Evolutionary conservation across 2,329 filamentous ascomycete species (phyloP), one percentile per base, ranked within the genome.

Genomic region (Xylaria sp.): DNA sequence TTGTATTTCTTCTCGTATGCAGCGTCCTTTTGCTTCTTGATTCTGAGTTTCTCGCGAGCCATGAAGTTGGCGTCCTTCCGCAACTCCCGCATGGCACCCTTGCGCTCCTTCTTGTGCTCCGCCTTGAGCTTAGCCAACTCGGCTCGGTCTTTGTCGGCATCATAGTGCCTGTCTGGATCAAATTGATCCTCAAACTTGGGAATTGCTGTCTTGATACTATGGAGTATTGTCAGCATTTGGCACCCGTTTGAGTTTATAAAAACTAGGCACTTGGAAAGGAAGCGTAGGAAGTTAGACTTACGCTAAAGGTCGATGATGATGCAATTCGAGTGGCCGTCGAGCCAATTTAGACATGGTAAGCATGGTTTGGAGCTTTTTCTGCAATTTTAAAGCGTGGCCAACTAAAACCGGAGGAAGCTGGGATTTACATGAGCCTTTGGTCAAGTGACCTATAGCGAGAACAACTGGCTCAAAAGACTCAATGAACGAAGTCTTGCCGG

Each of bases 1-100:
- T 91, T 93, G 84, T 95, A 97, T 87, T 98, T 98, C 85, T 92
- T 93, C 85, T 98, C 95, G 85, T 99, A 98, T 72, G 93, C 94
- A 66, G 88, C 89, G 84, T 98, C 96, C 83, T 89, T 91, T 83
- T 93, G 92, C 86, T 94, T 97, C 90, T 98, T 98, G 84, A 97
- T 86, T 75, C 89, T 88, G 76, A 99, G 85, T 81, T 93, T 92
- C 86, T 97, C 94, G 73, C 95, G 87, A 39, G 94, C 93, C 83
- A 98, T 89, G 78, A 99, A 98, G 80, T 92, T 93, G 63, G 94
- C 92, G 76, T 99, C 97, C 85, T 97, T 98, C 78, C 96, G 89
- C 75, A 99, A 84, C 82, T 99, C 96, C 74, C 96, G 89, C 84
- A 99, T 87, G 7, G 94, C 95, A 1, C 94, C 95, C 88, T 99